A percentile compares a stretch with the other conserved stretches of the same genome.
phyloP scores from a whole-genome alignment of 108 stramenopile species.

The Cyclotella atomus region DNA sequence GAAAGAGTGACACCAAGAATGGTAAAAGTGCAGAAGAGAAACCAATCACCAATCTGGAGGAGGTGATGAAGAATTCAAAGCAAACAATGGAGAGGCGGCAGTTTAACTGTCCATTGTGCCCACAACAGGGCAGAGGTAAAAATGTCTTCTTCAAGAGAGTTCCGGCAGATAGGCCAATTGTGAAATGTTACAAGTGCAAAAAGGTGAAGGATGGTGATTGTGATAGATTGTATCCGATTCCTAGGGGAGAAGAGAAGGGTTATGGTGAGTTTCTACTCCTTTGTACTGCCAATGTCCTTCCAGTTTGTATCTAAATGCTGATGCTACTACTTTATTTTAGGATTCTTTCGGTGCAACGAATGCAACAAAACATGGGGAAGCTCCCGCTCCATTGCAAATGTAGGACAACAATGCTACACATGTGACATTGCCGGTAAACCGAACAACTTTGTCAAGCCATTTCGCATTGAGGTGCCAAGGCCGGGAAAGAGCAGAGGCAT shows the following conservation, averaged over 20 bases:
- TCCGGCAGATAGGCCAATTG: slow-evolving; percentile 37
- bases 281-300: neutral
- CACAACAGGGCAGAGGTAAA: slow-evolving; percentile 40
- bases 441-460: slow-evolving; percentile 22
- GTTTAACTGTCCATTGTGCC: slow-evolving; percentile 55
- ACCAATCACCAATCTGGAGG: neutral
- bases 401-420: slow-evolving; percentile 37
- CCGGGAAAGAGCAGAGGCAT: slow-evolving; percentile 33
- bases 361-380: slow-evolving; percentile 43
- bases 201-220: slow-evolving; percentile 25
- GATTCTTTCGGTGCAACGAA: slow-evolving; percentile 22
- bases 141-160: slow-evolving; percentile 49
- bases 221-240: slow-evolving; percentile 36
- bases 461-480: slow-evolving; percentile 40
- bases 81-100: slow-evolving; percentile 47
- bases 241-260: slow-evolving; percentile 42
- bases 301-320: neutral
- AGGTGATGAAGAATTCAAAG: neutral
- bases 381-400: slow-evolving; percentile 30
- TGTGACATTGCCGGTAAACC: slow-evolving; percentile 29
- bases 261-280: slow-evolving; percentile 21
- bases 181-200: slow-evolving; percentile 49
- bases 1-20: too few relatives aligned
- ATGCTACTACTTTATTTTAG: neutral
- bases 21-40: slow-evolving; percentile 2